phyloP scores from a whole-genome alignment of 768 basidiomycete species.

The Serendipita indica region DNA sequence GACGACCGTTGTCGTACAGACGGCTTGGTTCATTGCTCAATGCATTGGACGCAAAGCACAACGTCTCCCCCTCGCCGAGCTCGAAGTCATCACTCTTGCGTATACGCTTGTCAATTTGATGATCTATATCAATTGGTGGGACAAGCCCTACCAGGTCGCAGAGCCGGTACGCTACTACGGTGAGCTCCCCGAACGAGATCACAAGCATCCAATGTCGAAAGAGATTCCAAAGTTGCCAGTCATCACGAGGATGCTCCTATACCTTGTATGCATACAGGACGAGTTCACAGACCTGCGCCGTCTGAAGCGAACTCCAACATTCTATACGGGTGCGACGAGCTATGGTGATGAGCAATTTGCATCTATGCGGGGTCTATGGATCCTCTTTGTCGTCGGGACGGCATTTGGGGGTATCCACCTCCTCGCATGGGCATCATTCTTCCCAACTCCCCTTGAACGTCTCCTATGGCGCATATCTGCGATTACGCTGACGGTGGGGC shows the following conservation, averaged over 20 bases:
- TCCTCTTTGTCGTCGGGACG: conserved; percentile 10
- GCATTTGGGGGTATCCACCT: conserved; percentile 21
- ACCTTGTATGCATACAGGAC: too few species aligned
- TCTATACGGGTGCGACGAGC: too few species aligned
- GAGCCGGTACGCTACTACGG: too few species aligned
- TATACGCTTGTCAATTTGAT: not conserved
- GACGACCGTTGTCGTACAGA: conserved; percentile 17
- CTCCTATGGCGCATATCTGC: conserved; percentile 19
- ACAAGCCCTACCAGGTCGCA: not conserved
- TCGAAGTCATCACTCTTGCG: too few species aligned
- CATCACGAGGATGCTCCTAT: too few species aligned
- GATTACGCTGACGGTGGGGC: conserved; percentile 13
- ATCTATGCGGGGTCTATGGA: too few species aligned
- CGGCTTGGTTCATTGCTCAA: conserved; percentile 23
- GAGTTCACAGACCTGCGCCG: too few species aligned
- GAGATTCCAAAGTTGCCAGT: too few species aligned
- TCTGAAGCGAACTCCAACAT: too few species aligned
- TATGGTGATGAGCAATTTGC: too few species aligned
- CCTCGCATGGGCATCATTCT: conserved; percentile 21
- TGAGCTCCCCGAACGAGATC: too few species aligned
- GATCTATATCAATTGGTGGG: not conserved
- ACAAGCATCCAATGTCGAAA: too few species aligned
- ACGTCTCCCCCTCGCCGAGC: conserved; percentile 12
- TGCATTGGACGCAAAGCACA: conserved; percentile 17
- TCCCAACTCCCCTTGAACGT: conserved; percentile 17